phyloP scores from a whole-genome alignment of 2,329 filamentous ascomycete species.

The Neofusicoccum umdonicola region DNA sequence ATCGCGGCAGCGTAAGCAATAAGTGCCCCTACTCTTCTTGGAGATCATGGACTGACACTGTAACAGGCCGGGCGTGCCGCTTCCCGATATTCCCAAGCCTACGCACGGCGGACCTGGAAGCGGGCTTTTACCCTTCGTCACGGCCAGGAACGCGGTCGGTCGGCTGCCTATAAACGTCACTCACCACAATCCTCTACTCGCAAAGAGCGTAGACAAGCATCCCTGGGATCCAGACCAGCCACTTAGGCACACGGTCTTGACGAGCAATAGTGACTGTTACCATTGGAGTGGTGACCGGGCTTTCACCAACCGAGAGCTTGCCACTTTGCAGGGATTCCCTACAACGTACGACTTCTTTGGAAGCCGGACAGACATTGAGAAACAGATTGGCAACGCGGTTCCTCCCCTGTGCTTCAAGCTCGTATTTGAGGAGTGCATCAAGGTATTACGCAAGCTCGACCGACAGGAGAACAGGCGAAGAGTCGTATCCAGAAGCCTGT shows the following conservation, averaged over 20 bases:
- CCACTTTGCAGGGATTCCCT: constrained; percentile 8
- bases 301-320: constrained; percentile 10
- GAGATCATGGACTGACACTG: background rate
- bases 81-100: background rate
- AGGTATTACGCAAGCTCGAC: background rate
- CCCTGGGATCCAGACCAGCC: background rate
- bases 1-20: background rate
- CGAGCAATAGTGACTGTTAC: background rate
- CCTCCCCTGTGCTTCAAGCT: background rate
- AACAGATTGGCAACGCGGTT: constrained; percentile 16
- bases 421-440: background rate
- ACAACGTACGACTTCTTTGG: background rate
- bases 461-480: background rate
- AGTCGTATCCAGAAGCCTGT: background rate
- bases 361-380: background rate
- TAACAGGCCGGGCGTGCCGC: background rate
- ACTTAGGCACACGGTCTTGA: background rate
- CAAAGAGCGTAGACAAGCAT: no score
- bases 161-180: background rate
- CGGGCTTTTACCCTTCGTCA: background rate
- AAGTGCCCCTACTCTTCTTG: no score
- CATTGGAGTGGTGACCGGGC: background rate
- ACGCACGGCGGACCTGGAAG: background rate
- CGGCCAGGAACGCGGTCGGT: background rate
- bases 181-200: background rate